Conservation (phyloP, 73 alveolate species). For the Paramecium caudatum region DNA sequence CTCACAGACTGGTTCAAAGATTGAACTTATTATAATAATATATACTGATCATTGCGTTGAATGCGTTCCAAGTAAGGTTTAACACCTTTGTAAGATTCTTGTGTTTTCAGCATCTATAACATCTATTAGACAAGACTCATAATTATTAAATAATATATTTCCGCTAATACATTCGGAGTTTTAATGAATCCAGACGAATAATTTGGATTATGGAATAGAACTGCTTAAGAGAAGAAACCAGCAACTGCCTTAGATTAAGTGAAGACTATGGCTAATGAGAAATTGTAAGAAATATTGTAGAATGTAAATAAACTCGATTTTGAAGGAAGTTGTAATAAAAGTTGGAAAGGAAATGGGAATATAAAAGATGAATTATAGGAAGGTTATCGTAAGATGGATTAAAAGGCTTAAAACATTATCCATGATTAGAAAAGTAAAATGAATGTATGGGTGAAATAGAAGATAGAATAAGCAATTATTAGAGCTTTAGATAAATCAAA, state of each 20-base stretch:
- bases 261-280: constrained; percentile 15
- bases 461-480: constrained; percentile 31
- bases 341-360: background rate
- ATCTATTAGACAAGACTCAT: too few species aligned
- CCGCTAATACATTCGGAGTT: too few species aligned
- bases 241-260: constrained; percentile 32
- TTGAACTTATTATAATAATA: too few species aligned
- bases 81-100: too few species aligned
- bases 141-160: too few species aligned
- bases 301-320: background rate
- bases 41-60: too few species aligned
- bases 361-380: constrained; percentile 15
- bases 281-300: background rate
- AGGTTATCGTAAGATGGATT: constrained; percentile 32
- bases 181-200: constrained; percentile 48
- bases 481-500: constrained; percentile 26
- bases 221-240: constrained; percentile 29
- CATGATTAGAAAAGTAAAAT: constrained; percentile 41
- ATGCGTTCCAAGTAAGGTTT: too few species aligned
- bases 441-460: constrained; percentile 64
- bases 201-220: constrained; percentile 55
- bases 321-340: constrained; percentile 23
- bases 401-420: background rate
- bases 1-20: constrained; percentile 44
- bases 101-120: too few species aligned